Percentiles rank a stretch among this genome's conserved stretches.
phyloP scores from a whole-genome alignment of 352 stramenopile species.

The Phytopythium oedochilum region DNA sequence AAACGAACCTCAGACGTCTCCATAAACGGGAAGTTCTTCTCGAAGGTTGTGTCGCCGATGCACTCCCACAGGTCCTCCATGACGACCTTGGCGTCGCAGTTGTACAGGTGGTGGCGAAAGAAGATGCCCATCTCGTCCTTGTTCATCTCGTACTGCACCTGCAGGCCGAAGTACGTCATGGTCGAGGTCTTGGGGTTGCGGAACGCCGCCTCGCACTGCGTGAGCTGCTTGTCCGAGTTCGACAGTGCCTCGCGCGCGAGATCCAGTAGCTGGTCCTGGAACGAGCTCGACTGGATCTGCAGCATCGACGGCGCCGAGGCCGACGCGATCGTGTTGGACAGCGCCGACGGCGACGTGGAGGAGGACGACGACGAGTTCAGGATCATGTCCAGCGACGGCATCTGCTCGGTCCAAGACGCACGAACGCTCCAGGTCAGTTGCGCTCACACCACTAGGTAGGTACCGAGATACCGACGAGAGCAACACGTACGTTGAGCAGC shows the following conservation, averaged over 20 bases:
- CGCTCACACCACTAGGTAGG: too few relatives aligned
- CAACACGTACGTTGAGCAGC: constrained; percentile 74
- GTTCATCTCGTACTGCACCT: constrained; percentile 87
- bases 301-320: constrained; percentile 41
- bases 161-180: constrained; percentile 87
- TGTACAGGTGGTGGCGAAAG: constrained; percentile 82
- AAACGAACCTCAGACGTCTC: constrained; percentile 45
- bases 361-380: constrained; percentile 71
- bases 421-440: not conserved
- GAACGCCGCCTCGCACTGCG: constrained; percentile 73
- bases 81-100: constrained; percentile 59
- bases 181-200: constrained; percentile 80
- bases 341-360: constrained; percentile 43
- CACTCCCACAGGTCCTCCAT: constrained; percentile 80
- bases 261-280: constrained; percentile 73
- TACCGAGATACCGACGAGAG: not conserved
- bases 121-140: constrained; percentile 87
- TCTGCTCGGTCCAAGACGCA: constrained; percentile 14
- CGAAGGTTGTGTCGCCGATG: constrained; percentile 60
- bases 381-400: constrained; percentile 83
- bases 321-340: constrained; percentile 66
- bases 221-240: constrained; percentile 54
- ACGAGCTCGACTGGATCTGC: constrained; percentile 72
- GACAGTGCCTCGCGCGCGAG: constrained; percentile 57
- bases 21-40: constrained; percentile 84